Conservation (phyloP, 139 green algal genomes). For the Volvox reticuliferus region DNA sequence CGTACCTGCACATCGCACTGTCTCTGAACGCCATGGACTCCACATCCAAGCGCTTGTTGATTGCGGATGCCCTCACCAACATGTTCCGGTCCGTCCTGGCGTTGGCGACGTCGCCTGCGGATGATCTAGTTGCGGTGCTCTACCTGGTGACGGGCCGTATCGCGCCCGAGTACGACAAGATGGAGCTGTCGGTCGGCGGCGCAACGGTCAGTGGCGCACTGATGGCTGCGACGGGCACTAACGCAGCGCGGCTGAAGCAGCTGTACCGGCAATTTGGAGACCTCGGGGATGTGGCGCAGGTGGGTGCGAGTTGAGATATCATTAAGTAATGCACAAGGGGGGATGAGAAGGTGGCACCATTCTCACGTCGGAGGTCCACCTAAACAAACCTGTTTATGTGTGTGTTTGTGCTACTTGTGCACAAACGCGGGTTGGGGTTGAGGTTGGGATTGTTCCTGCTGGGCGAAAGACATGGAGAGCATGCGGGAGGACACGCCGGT, state of each 20-base stretch:
- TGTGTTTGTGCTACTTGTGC: neutral
- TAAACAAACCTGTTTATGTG: no score
- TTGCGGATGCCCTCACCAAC: slow-evolving; percentile 61
- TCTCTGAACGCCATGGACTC: slow-evolving; percentile 75
- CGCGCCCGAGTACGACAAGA: slow-evolving; percentile 76
- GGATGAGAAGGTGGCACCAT: no score
- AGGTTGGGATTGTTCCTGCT: neutral
- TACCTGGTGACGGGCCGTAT: slow-evolving; percentile 86
- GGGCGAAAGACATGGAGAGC: no score
- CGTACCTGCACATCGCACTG: slow-evolving; percentile 87
- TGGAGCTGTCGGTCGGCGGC: slow-evolving; percentile 81
- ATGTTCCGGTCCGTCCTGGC: slow-evolving; percentile 53
- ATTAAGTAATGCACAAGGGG: no score
- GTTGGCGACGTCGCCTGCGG: slow-evolving; percentile 50
- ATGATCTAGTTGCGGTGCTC: slow-evolving; percentile 77
- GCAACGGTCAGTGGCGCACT: slow-evolving; percentile 64
- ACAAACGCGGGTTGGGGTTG: neutral
- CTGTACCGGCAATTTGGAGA: slow-evolving; percentile 86
- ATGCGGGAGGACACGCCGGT: no score
- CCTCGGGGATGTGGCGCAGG: slow-evolving; percentile 85
- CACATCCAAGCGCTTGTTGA: slow-evolving; percentile 82
- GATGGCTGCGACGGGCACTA: slow-evolving; percentile 73
- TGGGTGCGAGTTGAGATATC: slow-evolving; percentile 14
- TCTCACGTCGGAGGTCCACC: no score
- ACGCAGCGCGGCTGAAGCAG: slow-evolving; percentile 64